A percentile compares a stretch with the other conserved stretches of the same genome.
Conservation (phyloP, 208 protist species). For the Trypanosomatidae sp. region DNA sequence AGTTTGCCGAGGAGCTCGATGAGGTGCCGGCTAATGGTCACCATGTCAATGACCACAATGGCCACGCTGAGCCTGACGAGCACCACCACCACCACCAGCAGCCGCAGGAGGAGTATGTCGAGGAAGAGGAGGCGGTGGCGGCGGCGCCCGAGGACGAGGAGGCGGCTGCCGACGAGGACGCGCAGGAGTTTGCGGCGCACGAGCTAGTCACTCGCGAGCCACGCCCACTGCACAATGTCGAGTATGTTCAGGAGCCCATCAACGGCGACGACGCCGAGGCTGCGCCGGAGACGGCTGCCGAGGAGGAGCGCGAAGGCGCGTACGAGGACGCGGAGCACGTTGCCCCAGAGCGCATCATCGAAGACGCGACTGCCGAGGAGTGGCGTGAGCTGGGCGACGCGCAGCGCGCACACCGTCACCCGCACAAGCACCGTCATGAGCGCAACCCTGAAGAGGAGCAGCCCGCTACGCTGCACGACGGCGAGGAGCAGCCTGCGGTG, state of each 20-base stretch:
- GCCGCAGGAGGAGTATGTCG: not conserved
- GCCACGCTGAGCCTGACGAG: not conserved
- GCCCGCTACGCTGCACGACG: not conserved
- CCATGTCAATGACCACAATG: slow-evolving; percentile 1
- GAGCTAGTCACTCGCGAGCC: not conserved
- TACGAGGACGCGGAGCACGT: too few relatives aligned
- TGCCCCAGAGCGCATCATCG: too few relatives aligned
- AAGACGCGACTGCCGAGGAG: too few relatives aligned
- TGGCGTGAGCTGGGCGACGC: slow-evolving; percentile 3
- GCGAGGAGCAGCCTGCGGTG: not conserved
- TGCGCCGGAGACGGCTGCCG: too few relatives aligned
- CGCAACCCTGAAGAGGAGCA: not conserved
- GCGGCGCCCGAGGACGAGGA: not conserved
- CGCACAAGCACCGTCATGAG: not conserved
- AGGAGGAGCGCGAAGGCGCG: too few relatives aligned
- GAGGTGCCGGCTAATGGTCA: not conserved
- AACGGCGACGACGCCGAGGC: too few relatives aligned
- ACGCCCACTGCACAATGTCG: not conserved
- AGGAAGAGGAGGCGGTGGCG: not conserved
- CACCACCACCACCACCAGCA: not conserved
- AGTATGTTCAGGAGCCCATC: too few relatives aligned
- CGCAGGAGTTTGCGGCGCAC: not conserved
- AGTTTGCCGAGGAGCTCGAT: not conserved
- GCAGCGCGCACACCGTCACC: not conserved
- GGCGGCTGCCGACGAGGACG: not conserved